Evolutionary conservation across 2,329 filamentous ascomycete genomes (phyloP).

Genomic region (Sclerotinia nivalis): DNA sequence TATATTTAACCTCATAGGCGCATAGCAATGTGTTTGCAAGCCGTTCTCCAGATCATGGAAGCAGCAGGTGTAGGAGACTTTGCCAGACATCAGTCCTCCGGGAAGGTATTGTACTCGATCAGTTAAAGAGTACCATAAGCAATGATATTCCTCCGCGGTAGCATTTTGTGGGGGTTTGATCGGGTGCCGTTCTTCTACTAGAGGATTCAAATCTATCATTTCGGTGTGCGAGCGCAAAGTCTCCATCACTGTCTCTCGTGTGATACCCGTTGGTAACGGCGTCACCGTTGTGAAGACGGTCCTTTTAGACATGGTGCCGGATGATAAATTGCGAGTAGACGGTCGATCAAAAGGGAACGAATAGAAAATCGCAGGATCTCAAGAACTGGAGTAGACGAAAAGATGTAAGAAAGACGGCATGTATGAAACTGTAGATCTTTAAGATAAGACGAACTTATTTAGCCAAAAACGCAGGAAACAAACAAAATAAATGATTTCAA

Average conservation of each 20-base stretch:
- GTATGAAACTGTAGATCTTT: conserved; percentile 4
- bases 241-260: conserved; percentile 68
- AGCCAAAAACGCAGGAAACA: not conserved
- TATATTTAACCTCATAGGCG: conserved; percentile 78
- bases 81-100: conserved; percentile 60
- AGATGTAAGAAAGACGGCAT: not conserved
- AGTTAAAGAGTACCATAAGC: conserved; percentile 76
- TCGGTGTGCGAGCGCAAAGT: conserved; percentile 76
- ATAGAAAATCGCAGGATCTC: not conserved
- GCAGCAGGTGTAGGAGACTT: conserved; percentile 76
- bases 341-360: not conserved
- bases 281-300: conserved; percentile 76
- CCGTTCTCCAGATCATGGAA: conserved; percentile 75
- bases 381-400: not conserved
- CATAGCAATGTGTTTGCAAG: conserved; percentile 80
- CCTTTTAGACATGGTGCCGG: conserved; percentile 37
- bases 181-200: conserved; percentile 66
- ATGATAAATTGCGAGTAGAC: too few relatives aligned
- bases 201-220: conserved; percentile 71
- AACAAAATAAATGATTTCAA: too few relatives aligned
- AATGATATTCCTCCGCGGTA: conserved; percentile 68
- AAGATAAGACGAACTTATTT: not conserved
- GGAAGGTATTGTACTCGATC: conserved; percentile 77
- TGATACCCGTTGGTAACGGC: conserved; percentile 68
- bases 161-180: conserved; percentile 69